Conservation (phyloP, 75 land plant genomes). For the Ceratopteris richardii region DNA sequence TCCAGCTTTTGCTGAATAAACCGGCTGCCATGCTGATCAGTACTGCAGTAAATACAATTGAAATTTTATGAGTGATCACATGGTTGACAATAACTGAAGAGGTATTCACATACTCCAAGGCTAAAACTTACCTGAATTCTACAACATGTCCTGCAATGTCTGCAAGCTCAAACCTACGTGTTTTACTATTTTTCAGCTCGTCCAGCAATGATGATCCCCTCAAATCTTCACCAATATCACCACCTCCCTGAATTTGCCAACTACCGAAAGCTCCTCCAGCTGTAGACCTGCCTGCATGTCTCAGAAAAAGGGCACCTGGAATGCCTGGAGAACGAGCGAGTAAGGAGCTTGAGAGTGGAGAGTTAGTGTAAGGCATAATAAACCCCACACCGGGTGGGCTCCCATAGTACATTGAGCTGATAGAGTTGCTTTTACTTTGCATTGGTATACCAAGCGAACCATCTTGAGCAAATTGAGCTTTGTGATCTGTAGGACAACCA, state of each 20-base stretch:
- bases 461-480: conserved; percentile 27
- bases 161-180: conserved; percentile 71
- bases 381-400: conserved; percentile 49
- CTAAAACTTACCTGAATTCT: conserved; percentile 64
- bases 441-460: conserved; percentile 29
- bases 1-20: conserved; percentile 98
- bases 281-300: conserved; percentile 29
- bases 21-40: conserved; percentile 97
- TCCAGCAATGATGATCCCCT: conserved; percentile 67
- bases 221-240: conserved; percentile 41
- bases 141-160: conserved; percentile 92
- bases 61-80: background rate
- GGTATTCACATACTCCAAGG: background rate
- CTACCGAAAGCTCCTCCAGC: conserved; percentile 36
- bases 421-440: conserved; percentile 32
- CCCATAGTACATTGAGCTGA: conserved; percentile 45
- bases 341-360: conserved; percentile 59
- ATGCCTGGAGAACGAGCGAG: conserved; percentile 49
- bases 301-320: conserved; percentile 17
- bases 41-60: conserved; percentile 46
- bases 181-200: conserved; percentile 72
- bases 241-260: conserved; percentile 62
- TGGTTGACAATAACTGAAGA: background rate
- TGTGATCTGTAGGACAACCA: conserved; percentile 41
- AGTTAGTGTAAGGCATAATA: conserved; percentile 44